These are phyloP conservation scores for Fusarium graminum DNA, from an alignment of 2,329 filamentous ascomycete genomes.

Conservation along the genomic window DNA sequence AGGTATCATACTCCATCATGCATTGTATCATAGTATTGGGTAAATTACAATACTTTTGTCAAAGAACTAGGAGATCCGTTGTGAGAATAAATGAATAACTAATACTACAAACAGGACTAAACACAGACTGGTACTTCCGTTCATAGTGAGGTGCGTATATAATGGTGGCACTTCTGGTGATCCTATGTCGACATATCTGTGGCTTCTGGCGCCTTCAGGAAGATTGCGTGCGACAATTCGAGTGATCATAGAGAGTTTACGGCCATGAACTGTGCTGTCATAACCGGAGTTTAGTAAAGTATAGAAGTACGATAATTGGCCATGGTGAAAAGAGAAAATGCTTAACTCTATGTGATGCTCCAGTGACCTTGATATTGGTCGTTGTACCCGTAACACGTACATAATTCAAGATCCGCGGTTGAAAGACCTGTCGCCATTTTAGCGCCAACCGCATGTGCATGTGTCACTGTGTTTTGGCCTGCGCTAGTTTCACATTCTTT, in stretches of 20 bases:
- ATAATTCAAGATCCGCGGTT: slow-evolving; percentile 8
- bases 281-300: background rate
- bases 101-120: too few species aligned
- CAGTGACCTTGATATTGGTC: slow-evolving; percentile 16
- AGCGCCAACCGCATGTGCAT: slow-evolving; percentile 37
- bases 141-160: too few species aligned
- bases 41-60: too few species aligned
- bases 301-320: background rate
- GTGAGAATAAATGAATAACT: too few species aligned
- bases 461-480: slow-evolving; percentile 37
- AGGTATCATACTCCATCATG: too few species aligned
- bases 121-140: too few species aligned
- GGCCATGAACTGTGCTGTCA: background rate
- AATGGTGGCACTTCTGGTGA: background rate
- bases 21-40: too few species aligned
- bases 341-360: background rate
- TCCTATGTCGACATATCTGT: slow-evolving; percentile 48
- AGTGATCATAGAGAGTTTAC: slow-evolving; percentile 1
- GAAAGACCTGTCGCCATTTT: slow-evolving; percentile 36
- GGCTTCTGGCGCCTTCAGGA: slow-evolving; percentile 45
- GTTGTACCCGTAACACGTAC: background rate
- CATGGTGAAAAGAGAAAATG: background rate
- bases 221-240: slow-evolving; percentile 21
- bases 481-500: slow-evolving; percentile 35
- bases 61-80: too few species aligned